Conservation (phyloP, 495 filamentous ascomycete genomes). For the Trichoderma gamsii region DNA sequence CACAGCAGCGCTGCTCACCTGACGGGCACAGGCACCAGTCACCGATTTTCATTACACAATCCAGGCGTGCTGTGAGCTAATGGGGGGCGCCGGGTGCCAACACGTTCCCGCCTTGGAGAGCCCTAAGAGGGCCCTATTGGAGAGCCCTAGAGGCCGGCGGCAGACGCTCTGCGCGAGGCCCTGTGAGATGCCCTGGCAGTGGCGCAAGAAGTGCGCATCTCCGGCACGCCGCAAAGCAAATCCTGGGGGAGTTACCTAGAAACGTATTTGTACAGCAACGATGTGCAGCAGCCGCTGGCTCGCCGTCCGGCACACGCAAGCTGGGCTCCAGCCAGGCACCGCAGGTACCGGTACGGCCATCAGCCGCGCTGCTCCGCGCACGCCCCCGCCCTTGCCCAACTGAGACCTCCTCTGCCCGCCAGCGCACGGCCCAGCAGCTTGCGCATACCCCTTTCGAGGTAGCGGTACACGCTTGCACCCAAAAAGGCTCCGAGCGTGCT, state of each 20-base stretch:
- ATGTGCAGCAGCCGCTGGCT: not conserved
- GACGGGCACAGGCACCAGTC: slow-evolving; percentile 31
- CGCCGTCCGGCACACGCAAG: not conserved
- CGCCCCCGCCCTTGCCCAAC: not conserved
- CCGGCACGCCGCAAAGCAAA: not conserved
- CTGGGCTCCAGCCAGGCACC: too few species aligned
- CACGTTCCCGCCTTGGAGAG: slow-evolving; percentile 22
- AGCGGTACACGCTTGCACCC: not conserved
- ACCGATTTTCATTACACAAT: slow-evolving; percentile 38
- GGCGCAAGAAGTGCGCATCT: slow-evolving; percentile 6
- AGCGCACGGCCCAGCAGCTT: too few species aligned
- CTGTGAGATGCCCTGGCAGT: not conserved
- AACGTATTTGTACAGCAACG: not conserved
- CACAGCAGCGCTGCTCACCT: slow-evolving; percentile 25
- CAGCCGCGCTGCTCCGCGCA: not conserved
- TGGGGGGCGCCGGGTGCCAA: slow-evolving; percentile 10
- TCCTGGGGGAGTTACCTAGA: not conserved
- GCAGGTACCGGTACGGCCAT: not conserved
- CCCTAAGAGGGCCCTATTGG: slow-evolving; percentile 10
- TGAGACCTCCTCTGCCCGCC: not conserved
- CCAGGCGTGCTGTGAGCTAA: slow-evolving; percentile 14
- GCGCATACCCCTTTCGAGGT: too few species aligned
- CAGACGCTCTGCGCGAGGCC: not conserved
- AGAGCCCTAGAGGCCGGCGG: slow-evolving; percentile 4
- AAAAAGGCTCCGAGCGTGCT: slow-evolving; percentile 3